Conservation (phyloP, 2,329 filamentous ascomycete genomes). For the Ceratocystis papillata region DNA sequence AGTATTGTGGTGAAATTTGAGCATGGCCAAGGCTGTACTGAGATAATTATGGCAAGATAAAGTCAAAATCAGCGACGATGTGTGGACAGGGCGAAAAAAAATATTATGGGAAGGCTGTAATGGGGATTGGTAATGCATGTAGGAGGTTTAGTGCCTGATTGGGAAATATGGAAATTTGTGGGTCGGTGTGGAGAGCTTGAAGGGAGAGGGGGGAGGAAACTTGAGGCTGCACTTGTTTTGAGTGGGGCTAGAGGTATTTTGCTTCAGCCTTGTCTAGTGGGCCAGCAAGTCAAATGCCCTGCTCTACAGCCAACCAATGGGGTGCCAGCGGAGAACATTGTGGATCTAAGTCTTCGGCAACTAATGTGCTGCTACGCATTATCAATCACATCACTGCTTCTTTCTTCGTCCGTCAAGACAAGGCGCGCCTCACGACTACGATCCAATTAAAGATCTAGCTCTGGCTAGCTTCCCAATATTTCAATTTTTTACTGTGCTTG, state of each 20-base stretch:
- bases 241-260: background rate
- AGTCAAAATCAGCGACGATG: constrained; percentile 16
- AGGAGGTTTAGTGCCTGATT: constrained; percentile 15
- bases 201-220: background rate
- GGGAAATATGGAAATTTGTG: constrained; percentile 3
- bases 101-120: constrained; percentile 23
- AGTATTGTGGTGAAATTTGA: constrained; percentile 41
- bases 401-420: too few relatives aligned
- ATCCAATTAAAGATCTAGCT: background rate
- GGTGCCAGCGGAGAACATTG: background rate
- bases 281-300: too few relatives aligned
- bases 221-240: background rate
- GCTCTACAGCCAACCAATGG: too few relatives aligned
- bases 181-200: background rate
- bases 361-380: too few relatives aligned
- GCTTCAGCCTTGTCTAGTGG: constrained; percentile 11
- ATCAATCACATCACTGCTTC: too few relatives aligned
- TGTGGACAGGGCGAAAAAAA: constrained; percentile 18
- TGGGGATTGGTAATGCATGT: constrained; percentile 13
- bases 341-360: too few relatives aligned
- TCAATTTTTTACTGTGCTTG: background rate
- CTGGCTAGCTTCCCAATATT: background rate
- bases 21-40: constrained; percentile 42
- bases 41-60: constrained; percentile 21
- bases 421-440: too few relatives aligned